Evolutionary conservation across 148 eudicot genomes (phyloP), one percentile per base, ranked within the genome.

Genomic region (Rhododendron simsii): DNA sequence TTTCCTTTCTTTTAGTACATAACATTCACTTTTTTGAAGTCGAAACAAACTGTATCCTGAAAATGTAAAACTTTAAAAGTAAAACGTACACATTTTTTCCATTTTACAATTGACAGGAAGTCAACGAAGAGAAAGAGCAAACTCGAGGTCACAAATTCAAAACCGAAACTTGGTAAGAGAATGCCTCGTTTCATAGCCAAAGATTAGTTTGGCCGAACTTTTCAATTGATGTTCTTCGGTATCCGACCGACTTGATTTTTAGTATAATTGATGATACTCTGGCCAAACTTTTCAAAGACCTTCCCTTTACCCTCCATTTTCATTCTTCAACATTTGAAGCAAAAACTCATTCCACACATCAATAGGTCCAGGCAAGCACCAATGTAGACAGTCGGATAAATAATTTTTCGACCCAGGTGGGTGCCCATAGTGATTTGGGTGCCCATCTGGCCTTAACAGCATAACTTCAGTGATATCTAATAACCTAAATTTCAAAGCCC

Each of bases 281-380:
- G 69, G 69, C 28, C 20, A 3, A 63, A 63, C 28, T 63, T 61
- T 61, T 67, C 73, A 67, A 67, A 67, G 35, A 28, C 26, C 61
- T 79, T 85, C 48, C 74, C 88, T 76, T 28, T 82, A 78, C 81
- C 81, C 88, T 73, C 83, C 81, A 20, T 26, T 44, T 33, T 88
- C 92, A 78, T 90, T 89, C 81, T 85, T 91, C 78, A 94, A 55
- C 84, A 93, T 80, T 75, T 94, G 92, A 75, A 91, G 90, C 91
- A 94, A 86, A 87, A 94, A 86, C 81, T 90, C 89, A 74, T 88
- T 89, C 93, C 93, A 91, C 2, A 73, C 28, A 82, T 91, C 93
- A 85, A 95, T 93, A 13, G 96, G 92, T 9, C 98, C 96, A 23
- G 98, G 98, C 76, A 95, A 83, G 35, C 98, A 95, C 95, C 96